Evolutionary conservation across 2,329 filamentous ascomycete species (phyloP).

Genomic region (Aspergillus hortae): DNA sequence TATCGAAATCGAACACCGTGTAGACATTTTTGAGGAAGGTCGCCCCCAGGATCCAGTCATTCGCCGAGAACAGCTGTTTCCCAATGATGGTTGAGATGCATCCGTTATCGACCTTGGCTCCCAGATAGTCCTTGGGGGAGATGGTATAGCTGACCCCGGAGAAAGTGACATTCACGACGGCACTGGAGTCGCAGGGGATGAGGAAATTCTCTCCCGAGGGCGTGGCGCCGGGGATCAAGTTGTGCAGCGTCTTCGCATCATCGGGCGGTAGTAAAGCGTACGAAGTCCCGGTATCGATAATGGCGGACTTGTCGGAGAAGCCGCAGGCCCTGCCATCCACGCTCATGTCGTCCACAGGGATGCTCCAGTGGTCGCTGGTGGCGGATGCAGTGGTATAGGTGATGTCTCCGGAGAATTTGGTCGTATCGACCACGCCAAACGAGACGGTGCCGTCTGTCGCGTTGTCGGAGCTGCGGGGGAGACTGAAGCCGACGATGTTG

Average conservation of each 20-base stretch:
- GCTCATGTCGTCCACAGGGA: conserved; percentile 63
- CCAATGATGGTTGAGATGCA: conserved; percentile 72
- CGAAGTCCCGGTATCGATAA: conserved; percentile 81
- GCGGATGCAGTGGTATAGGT: conserved; percentile 58
- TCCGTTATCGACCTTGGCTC: conserved; percentile 26
- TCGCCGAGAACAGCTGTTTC: conserved; percentile 59
- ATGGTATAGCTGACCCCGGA: conserved; percentile 65
- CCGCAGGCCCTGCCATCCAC: conserved; percentile 58
- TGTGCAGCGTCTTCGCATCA: conserved; percentile 66
- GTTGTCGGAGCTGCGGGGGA: conserved; percentile 65
- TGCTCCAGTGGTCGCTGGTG: conserved; percentile 64
- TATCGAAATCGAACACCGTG: conserved; percentile 74
- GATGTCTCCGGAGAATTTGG: conserved; percentile 66
- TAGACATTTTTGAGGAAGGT: conserved; percentile 90
- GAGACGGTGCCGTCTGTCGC: conserved; percentile 70
- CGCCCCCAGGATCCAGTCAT: conserved; percentile 77
- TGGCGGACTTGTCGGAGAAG: conserved; percentile 57
- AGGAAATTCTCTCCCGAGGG: conserved; percentile 60
- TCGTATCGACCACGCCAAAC: conserved; percentile 67
- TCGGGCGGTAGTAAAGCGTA: conserved; percentile 68
- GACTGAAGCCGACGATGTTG: conserved; percentile 68
- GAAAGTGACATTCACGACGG: conserved; percentile 63
- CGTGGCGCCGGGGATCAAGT: conserved; percentile 60
- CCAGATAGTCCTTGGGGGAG: conserved; percentile 68
- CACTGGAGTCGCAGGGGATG: conserved; percentile 68